Evolutionary conservation across 441 rosid species (phyloP), one percentile per base, ranked within the genome.

Genomic region (Jatropha podagrica): DNA sequence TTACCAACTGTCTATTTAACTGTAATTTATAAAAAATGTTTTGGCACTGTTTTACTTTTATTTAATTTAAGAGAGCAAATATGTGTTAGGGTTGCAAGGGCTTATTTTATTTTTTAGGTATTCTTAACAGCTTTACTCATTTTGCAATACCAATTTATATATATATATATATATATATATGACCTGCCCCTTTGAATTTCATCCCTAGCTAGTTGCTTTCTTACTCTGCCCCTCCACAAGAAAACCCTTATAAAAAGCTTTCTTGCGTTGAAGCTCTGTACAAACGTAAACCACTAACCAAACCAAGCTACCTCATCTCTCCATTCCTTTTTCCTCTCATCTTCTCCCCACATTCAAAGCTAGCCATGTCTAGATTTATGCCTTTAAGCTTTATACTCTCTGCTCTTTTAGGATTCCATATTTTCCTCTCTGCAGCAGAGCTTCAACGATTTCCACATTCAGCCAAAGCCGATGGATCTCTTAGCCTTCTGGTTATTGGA

Each of bases 401-500:
- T 26, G 27, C 15, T 60, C 46, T 69, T 59, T 38, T 75, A 32
- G 59, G 44, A 14, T 44, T 71, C 23, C 12, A 37, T 27, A 23
- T 23, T 14, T 0, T 44, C 18, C 41, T 71, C 7, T 77, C 61
- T 14, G 13, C n/a, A 4, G 81, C 71, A 27, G 61, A 69, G 65
- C 72, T 79, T 79, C 75, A 74, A 32, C 66, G 72, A 4, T 69
- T 79, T 55, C 62, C 18, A 10, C 78, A 69, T 17, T 12, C 55
- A 1, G 15, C 72, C 41, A 79, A 69, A 74, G 56, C 61, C 6
- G 78, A 79, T 37, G 78, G 68, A 12, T 74, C 77, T 46, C 75
- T 79, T 1, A 74, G 75, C 68, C 26, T 79, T 23, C 37, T 83
- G 74, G 83, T 78, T 12, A 62, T 79, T 26, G 81, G 81, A 7